These are phyloP conservation scores for Dactylellina haptotyla DNA, from an alignment of 2,329 filamentous ascomycete species.

Conservation along the genomic window DNA sequence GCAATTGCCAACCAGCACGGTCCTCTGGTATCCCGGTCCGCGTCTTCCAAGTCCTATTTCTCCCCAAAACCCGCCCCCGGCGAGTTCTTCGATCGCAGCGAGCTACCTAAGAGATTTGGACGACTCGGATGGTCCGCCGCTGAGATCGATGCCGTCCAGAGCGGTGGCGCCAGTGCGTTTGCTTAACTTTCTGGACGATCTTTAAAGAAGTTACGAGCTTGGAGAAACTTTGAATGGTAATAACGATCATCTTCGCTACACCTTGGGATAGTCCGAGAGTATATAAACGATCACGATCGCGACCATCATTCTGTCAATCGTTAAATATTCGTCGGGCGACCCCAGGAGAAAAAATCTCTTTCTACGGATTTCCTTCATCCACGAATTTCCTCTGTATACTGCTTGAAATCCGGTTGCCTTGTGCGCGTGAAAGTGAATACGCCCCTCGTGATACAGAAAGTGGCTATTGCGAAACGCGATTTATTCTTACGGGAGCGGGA, in stretches of 20 bases:
- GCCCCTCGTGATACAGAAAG: not conserved
- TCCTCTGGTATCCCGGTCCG: slow-evolving; percentile 72
- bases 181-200: slow-evolving; percentile 60
- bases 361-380: not conserved
- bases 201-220: too few relatives aligned
- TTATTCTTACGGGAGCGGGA: slow-evolving; percentile 7
- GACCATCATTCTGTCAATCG: not conserved
- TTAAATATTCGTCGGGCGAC: too few relatives aligned
- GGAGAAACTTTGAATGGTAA: too few relatives aligned
- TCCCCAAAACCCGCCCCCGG: slow-evolving; percentile 71
- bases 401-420: not conserved
- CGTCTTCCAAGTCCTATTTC: slow-evolving; percentile 58
- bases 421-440: not conserved
- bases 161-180: slow-evolving; percentile 79
- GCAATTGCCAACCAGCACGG: slow-evolving; percentile 78
- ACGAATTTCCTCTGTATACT: slow-evolving; percentile 8
- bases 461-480: too few relatives aligned
- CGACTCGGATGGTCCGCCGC: slow-evolving; percentile 76
- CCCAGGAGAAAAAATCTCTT: too few relatives aligned
- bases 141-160: slow-evolving; percentile 97
- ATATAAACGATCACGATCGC: too few relatives aligned
- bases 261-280: too few relatives aligned
- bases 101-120: slow-evolving; percentile 86
- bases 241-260: too few relatives aligned
- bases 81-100: slow-evolving; percentile 85